Evolutionary conservation across 225 moss, liverwort and hornwort genomes (phyloP).

Genomic region (Pseudisothecium myosuroides): DNA sequence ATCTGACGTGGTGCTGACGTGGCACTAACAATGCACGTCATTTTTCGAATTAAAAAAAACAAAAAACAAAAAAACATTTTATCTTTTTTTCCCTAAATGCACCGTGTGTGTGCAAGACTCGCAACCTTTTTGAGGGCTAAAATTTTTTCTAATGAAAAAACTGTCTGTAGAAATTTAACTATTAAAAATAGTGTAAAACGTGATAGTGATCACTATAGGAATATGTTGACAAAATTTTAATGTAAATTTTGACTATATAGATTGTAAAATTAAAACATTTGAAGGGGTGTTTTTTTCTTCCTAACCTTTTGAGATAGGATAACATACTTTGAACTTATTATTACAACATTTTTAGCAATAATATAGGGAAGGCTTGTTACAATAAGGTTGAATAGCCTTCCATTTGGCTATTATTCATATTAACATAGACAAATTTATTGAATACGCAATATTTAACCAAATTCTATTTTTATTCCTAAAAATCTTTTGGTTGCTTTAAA

Average conservation of each 20-base stretch:
- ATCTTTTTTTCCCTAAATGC: no score
- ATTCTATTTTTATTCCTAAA: not conserved
- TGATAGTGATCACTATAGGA: not conserved
- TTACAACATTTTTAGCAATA: not conserved
- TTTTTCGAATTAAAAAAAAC: no score
- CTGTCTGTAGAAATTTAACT: not conserved
- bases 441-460: not conserved
- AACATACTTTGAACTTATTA: not conserved
- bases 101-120: no score
- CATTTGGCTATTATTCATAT: not conserved
- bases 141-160: no score
- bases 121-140: no score
- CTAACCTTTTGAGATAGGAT: rapidly evolving
- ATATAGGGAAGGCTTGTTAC: no score
- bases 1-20: no score
- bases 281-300: no score
- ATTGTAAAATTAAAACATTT: not conserved
- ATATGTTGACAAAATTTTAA: not conserved
- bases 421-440: no score
- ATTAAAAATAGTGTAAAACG: no score
- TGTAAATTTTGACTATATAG: not conserved
- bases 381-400: not conserved
- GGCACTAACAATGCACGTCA: no score
- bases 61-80: no score
- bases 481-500: not conserved